Conservation (phyloP, 2,329 filamentous ascomycete species). For the Talaromyces sp. region DNA sequence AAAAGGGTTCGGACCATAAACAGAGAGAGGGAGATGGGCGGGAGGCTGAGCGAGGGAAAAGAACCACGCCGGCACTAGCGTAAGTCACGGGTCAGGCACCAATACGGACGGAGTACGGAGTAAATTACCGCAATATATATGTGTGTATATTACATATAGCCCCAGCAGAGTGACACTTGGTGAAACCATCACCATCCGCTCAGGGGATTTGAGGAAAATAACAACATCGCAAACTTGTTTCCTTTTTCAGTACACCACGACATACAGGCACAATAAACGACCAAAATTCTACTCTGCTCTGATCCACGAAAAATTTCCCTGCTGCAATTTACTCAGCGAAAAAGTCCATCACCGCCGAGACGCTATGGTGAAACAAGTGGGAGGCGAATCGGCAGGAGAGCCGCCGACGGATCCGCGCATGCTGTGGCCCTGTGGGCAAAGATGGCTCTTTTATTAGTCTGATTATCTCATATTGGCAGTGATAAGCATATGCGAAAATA, state of each 20-base stretch:
- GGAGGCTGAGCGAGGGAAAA: not conserved
- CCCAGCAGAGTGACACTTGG: not conserved
- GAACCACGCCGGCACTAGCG: not conserved
- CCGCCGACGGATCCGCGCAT: constrained; percentile 14
- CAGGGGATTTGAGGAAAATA: not conserved
- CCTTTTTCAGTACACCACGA: not conserved
- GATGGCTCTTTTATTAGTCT: too few relatives aligned
- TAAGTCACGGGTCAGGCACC: not conserved
- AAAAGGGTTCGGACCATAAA: not conserved
- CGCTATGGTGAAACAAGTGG: constrained; percentile 10
- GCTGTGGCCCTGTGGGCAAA: too few relatives aligned
- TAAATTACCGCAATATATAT: too few relatives aligned
- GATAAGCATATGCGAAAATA: not conserved
- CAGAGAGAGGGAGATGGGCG: not conserved
- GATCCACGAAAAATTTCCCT: not conserved
- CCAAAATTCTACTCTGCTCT: too few relatives aligned
- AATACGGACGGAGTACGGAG: too few relatives aligned
- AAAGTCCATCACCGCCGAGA: not conserved
- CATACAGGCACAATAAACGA: not conserved
- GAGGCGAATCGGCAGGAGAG: constrained; percentile 16
- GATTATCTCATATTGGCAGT: not conserved
- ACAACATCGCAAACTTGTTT: not conserved
- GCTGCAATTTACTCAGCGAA: not conserved
- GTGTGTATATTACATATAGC: too few relatives aligned
- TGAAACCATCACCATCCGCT: not conserved